phyloP scores from a whole-genome alignment of 495 filamentous ascomycete genomes.

The Beverwykella pulmonaria region DNA sequence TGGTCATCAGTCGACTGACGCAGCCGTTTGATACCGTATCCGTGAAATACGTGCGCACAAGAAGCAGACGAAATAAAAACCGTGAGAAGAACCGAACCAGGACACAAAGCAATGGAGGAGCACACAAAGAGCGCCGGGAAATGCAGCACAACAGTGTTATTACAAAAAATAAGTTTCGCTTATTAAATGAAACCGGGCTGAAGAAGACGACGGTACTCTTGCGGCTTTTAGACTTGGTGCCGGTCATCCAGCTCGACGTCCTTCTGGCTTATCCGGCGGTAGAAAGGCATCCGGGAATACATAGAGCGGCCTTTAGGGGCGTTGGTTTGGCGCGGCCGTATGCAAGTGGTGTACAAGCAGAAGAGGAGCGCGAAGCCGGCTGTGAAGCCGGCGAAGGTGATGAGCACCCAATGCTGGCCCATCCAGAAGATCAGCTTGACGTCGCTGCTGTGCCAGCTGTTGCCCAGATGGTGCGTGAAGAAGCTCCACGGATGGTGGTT shows the following conservation, averaged over 20 bases:
- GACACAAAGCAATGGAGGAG: not conserved
- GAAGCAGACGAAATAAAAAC: not conserved
- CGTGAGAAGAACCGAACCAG: not conserved
- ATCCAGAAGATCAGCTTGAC: slow-evolving; percentile 82
- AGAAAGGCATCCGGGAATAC: slow-evolving; percentile 39
- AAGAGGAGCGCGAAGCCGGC: slow-evolving; percentile 61
- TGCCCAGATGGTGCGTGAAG: slow-evolving; percentile 74
- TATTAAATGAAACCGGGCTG: slow-evolving; percentile 25
- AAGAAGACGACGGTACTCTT: not conserved
- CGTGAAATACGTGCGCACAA: not conserved
- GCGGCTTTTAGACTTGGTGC: slow-evolving; percentile 40
- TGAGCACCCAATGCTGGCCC: slow-evolving; percentile 71
- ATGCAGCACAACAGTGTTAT: slow-evolving; percentile 24
- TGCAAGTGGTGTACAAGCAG: slow-evolving; percentile 56
- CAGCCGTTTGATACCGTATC: not conserved
- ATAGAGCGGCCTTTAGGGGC: slow-evolving; percentile 21
- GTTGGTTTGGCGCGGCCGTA: slow-evolving; percentile 12
- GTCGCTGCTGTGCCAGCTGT: slow-evolving; percentile 76
- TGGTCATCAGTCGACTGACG: not conserved
- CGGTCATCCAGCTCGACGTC: slow-evolving; percentile 41
- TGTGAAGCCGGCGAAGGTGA: slow-evolving; percentile 66
- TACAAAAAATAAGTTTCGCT: slow-evolving; percentile 28
- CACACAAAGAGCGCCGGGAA: slow-evolving; percentile 1
- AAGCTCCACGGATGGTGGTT: slow-evolving; percentile 73
- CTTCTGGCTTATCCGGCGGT: slow-evolving; percentile 40